Evolutionary conservation across 1,139 yeast species (phyloP), one percentile per base, ranked within the genome.

Genomic region (Barnettozyma hawaiiensis): DNA sequence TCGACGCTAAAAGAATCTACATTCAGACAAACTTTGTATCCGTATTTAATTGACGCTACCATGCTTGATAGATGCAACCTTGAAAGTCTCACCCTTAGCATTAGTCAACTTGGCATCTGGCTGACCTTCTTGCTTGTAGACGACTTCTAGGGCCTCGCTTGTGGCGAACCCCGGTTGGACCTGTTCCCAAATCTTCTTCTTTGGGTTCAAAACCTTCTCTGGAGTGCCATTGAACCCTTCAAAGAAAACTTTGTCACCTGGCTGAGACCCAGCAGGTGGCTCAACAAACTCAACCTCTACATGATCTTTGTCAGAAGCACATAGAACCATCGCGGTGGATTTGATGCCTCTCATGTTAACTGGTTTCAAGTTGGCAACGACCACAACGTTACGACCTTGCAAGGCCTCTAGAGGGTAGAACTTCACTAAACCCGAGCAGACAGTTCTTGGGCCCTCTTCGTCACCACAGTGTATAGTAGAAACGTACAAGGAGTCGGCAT

Each of bases 381-480:
- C 84, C 36, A 89, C 84, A 42, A 90, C 95, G 48, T 75, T 71
- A 57, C 94, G 79, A 61, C 82, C 74, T 66, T 82, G 87, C 92
- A 90, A 80, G 41, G 80, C 84, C 60, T 86, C 95, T 48, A 86
- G 62, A 21, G 94, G 79, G 54, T 84, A 73, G 65, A 79, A 76
- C 53, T 81, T 80, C 44, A 85, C 96, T 54, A 90, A 71, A 50
- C 98, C 99, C 14, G 96, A 86, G 71, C 98, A 94, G 42, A 94
- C 96, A 37, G 97, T 94, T 73, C 99, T 81, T 61, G 98, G 98
- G 47, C 95, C 96, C 60, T 85, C 95, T 53, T 73, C 90, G 59
- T 92, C 98, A 52, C 98, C 99, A 75, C 87, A 82, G 52, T 94
- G 89, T 59, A 94, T 92, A 43, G 98, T 92, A 27, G 97, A 90